These are phyloP conservation scores for Penicillium sp. DNA, from an alignment of 2,329 filamentous ascomycete genomes.

Conservation along the genomic window DNA sequence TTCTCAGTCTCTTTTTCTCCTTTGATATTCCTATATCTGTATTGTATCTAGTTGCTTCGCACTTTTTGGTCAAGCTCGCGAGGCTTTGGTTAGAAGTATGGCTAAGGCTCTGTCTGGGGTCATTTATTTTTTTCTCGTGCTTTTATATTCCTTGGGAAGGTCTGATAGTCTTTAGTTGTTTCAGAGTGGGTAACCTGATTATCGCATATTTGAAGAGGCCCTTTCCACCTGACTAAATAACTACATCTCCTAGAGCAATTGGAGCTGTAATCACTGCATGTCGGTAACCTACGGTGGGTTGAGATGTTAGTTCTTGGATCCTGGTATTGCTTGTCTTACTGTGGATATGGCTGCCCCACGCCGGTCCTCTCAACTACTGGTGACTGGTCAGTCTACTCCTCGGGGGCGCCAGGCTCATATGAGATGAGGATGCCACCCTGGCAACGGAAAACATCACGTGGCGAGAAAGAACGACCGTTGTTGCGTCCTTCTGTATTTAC, in stretches of 20 bases:
- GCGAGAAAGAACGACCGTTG: background rate
- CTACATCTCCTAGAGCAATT: background rate
- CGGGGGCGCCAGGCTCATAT: background rate
- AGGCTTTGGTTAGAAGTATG: slow-evolving; percentile 8
- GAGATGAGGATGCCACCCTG: background rate
- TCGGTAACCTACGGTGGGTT: no score
- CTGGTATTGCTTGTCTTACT: background rate
- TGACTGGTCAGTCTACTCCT: background rate
- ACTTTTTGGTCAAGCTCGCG: slow-evolving; percentile 9
- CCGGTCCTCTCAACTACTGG: background rate
- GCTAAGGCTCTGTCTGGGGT: slow-evolving; percentile 14
- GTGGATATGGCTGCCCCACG: background rate
- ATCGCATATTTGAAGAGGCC: no score
- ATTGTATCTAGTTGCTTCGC: slow-evolving; percentile 35
- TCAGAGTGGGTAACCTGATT: background rate
- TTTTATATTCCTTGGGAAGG: background rate
- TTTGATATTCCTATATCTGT: slow-evolving; percentile 27
- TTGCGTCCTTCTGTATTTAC: background rate
- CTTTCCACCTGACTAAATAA: background rate
- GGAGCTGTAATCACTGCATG: background rate
- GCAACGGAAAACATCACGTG: background rate
- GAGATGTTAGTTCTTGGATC: no score
- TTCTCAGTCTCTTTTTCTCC: slow-evolving; percentile 5
- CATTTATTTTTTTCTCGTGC: background rate
- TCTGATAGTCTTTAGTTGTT: background rate